These are phyloP conservation scores for Helenozyma baotianmanensis DNA, from an alignment of 805 yeast genomes.

Conservation along the genomic window DNA sequence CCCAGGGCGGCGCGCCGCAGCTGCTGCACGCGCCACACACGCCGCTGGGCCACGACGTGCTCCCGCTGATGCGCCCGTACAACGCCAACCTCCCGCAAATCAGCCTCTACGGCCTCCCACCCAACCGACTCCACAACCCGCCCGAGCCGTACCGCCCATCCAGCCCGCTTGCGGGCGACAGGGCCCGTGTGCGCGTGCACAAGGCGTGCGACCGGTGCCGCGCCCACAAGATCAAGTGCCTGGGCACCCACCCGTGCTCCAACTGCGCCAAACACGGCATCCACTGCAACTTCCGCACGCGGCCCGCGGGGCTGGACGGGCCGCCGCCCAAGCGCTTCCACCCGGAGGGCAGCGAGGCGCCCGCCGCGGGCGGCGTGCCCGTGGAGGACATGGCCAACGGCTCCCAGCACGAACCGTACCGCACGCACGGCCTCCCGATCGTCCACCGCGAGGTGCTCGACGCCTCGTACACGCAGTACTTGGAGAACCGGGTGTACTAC, in stretches of 20 bases:
- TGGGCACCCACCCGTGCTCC: conserved; percentile 48
- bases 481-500: conserved; percentile 39
- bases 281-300: conserved; percentile 25
- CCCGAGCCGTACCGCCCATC: background rate
- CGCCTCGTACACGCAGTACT: conserved; percentile 10
- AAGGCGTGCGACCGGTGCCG: conserved; percentile 57
- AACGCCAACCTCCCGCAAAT: background rate
- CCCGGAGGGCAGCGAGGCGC: background rate
- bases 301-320: conserved; percentile 1
- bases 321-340: background rate
- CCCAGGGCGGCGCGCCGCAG: too few relatives aligned
- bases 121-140: background rate
- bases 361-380: background rate
- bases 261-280: conserved; percentile 39
- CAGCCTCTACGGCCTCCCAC: background rate
- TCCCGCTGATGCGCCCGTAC: conserved; percentile 1
- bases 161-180: background rate
- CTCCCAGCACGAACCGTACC: background rate
- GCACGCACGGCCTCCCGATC: conserved; percentile 11
- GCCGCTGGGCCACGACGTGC: background rate
- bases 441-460: background rate
- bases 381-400: background rate
- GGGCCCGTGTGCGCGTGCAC: conserved; percentile 36
- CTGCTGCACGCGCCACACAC: background rate
- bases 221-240: conserved; percentile 53